A percentile compares a stretch with the other conserved stretches of the same genome.
Conservation (phyloP, 495 filamentous ascomycete species). For the Tuber borchii region DNA sequence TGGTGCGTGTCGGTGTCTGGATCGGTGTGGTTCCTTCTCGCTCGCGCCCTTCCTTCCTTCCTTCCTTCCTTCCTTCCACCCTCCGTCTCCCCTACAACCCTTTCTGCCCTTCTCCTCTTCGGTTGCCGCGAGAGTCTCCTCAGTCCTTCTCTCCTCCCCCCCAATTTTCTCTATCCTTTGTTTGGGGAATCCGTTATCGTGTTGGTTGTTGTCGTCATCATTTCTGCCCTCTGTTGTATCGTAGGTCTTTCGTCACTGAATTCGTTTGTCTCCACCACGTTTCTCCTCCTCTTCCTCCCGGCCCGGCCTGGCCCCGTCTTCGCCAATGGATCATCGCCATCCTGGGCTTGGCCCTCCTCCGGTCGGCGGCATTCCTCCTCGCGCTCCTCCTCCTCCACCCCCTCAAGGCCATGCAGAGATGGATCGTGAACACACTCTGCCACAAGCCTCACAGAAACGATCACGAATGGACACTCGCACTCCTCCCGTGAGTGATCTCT, state of each 20-base stretch:
- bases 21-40: slow-evolving; percentile 1
- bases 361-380: slow-evolving; percentile 26
- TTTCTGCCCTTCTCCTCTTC: neutral
- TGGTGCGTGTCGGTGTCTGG: slow-evolving; percentile 2
- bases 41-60: slow-evolving; percentile 4
- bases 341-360: slow-evolving; percentile 21
- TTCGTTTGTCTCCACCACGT: slow-evolving; percentile 1
- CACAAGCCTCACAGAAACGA: slow-evolving; percentile 30
- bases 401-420: slow-evolving; percentile 20
- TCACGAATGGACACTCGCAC: slow-evolving; percentile 37
- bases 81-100: neutral
- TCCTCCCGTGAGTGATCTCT: slow-evolving; percentile 33
- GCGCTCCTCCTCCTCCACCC: slow-evolving; percentile 25
- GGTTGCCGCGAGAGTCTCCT: neutral
- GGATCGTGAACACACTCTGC: slow-evolving; percentile 35
- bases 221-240: neutral
- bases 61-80: neutral
- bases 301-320: slow-evolving; percentile 8
- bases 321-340: slow-evolving; percentile 35
- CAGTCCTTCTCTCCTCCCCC: neutral
- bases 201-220: neutral
- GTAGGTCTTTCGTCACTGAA: slow-evolving; percentile 1
- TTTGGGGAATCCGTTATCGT: neutral
- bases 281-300: slow-evolving; percentile 10
- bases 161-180: neutral